Base-by-base conservation (phyloP, 208 protist species). In the Acanthamoeba healyi region DNA sequence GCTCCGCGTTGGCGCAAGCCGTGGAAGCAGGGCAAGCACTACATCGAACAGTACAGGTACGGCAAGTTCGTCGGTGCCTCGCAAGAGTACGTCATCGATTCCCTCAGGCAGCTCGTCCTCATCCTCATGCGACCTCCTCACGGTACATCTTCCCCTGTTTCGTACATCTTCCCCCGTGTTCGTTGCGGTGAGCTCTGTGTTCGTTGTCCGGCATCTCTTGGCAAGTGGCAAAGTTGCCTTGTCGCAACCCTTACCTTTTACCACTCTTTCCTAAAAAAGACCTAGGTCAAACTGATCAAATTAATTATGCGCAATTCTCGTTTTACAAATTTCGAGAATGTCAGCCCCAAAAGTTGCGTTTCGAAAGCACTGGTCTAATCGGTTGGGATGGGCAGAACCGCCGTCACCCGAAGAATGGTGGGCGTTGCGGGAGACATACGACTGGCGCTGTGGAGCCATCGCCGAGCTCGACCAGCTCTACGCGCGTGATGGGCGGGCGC, bases 11-110 rank as follows among this genome's bases (percentile, higher is more conserved):
- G 77, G 77, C 77, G 29, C n/a, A 86, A 86, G 77, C 22, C 40
- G 24, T 86, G 77, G 77, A 79, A 44, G 32, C 34, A 29, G 40
- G 70, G 70, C 12, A 79, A 79, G 70, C 32, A 3, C 40, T 49
- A 32, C 70, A 46, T 46, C 14, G 70, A 79, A 38, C 70, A 79
- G 70, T 79, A 79, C 70, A 79, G 46, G 38, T 19, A 49, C 14
- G 70, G 70, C 38, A 40, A 49, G 70, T 79, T 79, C 36, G 70
- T 67, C n/a, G 22, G 12, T 4, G 38, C 32, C 17, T 3, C 19
- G 7, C 70, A 10, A 5, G 70, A 79, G 34, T 40, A 49, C 24
- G 38, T 46, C 36, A 10, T 79, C 24, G 70, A 49, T 2, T 49
- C 22, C 34, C 32, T 79, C 32, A 79, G 29, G 70, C 32, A 40